These are phyloP conservation scores for Cephalotrichum gorgonifer DNA, from an alignment of 2,329 filamentous ascomycete species.

Conservation along the genomic window DNA sequence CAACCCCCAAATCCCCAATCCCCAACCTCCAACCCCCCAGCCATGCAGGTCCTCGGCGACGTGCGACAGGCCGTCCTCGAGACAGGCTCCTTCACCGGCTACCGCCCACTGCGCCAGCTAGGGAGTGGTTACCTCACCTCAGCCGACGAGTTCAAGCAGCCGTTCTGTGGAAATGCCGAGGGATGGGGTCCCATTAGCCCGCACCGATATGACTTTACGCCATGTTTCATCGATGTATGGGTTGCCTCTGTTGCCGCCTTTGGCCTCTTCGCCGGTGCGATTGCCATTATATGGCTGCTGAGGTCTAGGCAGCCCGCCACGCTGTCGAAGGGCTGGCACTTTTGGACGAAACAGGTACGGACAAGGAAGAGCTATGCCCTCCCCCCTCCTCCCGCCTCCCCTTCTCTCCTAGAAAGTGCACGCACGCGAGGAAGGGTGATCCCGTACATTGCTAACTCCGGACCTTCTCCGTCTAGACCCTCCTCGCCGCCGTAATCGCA, in stretches of 20 bases:
- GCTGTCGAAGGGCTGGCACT: slow-evolving; percentile 78
- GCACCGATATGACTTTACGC: slow-evolving; percentile 85
- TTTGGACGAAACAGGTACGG: slow-evolving; percentile 80
- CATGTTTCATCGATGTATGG: slow-evolving; percentile 93
- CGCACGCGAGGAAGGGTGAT: background rate
- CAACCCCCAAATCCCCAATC: background rate
- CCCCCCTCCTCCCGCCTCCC: background rate
- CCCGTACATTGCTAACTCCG: background rate
- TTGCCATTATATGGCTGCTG: slow-evolving; percentile 71
- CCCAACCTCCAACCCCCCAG: too few species aligned
- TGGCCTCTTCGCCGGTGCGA: slow-evolving; percentile 66
- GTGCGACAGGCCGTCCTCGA: slow-evolving; percentile 18
- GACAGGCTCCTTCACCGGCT: slow-evolving; percentile 53
- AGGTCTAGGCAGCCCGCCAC: slow-evolving; percentile 55
- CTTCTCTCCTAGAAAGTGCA: background rate
- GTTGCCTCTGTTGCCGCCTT: slow-evolving; percentile 68
- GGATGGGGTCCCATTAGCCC: slow-evolving; percentile 93
- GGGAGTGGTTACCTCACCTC: slow-evolving; percentile 51
- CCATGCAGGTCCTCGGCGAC: slow-evolving; percentile 10
- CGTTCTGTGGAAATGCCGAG: slow-evolving; percentile 78
- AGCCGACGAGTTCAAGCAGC: slow-evolving; percentile 44
- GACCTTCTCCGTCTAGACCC: slow-evolving; percentile 21
- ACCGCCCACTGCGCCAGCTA: slow-evolving; percentile 37
- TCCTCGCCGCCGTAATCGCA: slow-evolving; percentile 58
- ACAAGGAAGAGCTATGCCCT: slow-evolving; percentile 5